phyloP scores from a whole-genome alignment of 2,329 filamentous ascomycete genomes.

The Ceratocystis lukuohia region DNA sequence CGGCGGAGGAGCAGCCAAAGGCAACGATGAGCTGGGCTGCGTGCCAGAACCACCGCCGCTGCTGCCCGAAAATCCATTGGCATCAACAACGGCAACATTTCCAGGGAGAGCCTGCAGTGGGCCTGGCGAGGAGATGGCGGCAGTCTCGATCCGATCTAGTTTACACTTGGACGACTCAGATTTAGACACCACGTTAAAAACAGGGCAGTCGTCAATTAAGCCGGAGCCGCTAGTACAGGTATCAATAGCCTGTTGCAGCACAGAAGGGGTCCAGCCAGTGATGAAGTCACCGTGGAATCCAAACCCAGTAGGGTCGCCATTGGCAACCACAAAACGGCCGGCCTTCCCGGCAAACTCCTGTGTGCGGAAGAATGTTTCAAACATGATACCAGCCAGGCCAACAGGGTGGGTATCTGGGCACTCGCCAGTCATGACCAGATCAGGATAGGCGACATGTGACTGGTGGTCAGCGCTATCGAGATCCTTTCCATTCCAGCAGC shows the following conservation, averaged over 20 bases:
- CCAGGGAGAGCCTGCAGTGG: conserved; percentile 52
- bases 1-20: not conserved
- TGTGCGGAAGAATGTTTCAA: conserved; percentile 74
- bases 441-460: conserved; percentile 64
- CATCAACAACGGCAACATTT: conserved; percentile 34
- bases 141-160: conserved; percentile 40
- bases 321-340: conserved; percentile 62
- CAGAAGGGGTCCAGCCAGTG: conserved; percentile 57
- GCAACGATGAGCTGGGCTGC: not conserved
- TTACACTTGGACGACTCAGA: conserved; percentile 44
- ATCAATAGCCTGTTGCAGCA: conserved; percentile 59
- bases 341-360: conserved; percentile 45
- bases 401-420: conserved; percentile 58
- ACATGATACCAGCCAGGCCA: conserved; percentile 64
- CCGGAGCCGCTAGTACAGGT: conserved; percentile 62
- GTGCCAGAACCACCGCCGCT: not conserved
- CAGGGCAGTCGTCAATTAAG: conserved; percentile 54
- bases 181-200: conserved; percentile 60
- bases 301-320: conserved; percentile 63
- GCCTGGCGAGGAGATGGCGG: conserved; percentile 37
- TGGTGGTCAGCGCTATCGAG: conserved; percentile 41
- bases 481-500: conserved; percentile 71
- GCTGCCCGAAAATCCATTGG: conserved; percentile 21
- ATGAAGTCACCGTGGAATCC: conserved; percentile 74
- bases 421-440: conserved; percentile 58